These are phyloP conservation scores for Calcarisporium arbuscula DNA, from an alignment of 2,329 filamentous ascomycete species.

Conservation along the genomic window DNA sequence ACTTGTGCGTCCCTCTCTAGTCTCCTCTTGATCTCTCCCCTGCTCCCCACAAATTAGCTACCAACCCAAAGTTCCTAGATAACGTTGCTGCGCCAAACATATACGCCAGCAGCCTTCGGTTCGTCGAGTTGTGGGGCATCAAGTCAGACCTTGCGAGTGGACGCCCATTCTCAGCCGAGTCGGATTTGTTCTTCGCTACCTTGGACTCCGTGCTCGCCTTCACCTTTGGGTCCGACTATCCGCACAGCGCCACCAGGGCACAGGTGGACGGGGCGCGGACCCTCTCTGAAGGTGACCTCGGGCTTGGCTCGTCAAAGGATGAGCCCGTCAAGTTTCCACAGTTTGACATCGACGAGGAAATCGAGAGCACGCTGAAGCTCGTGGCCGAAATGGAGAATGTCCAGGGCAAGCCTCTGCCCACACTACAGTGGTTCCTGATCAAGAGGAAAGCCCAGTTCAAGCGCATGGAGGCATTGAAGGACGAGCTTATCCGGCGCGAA, in stretches of 20 bases:
- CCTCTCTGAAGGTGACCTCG: too few species aligned
- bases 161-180: conserved; percentile 23
- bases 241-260: conserved; percentile 11
- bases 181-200: conserved; percentile 24
- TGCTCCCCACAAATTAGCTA: too few species aligned
- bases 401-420: conserved; percentile 16
- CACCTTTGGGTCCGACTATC: conserved; percentile 23
- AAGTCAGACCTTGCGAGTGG: conserved; percentile 21
- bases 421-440: conserved; percentile 15
- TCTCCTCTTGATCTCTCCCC: too few species aligned
- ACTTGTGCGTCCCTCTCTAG: too few species aligned
- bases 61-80: too few species aligned
- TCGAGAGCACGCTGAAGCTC: conserved; percentile 15
- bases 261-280: conserved; percentile 10
- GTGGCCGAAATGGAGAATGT: conserved; percentile 19
- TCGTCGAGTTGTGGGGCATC: conserved; percentile 27
- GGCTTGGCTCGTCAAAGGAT: background rate
- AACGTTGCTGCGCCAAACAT: conserved; percentile 29
- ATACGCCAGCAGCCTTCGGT: conserved; percentile 21
- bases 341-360: conserved; percentile 12
- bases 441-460: conserved; percentile 19
- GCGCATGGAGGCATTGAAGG: conserved; percentile 10
- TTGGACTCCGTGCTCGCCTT: conserved; percentile 29
- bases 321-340: conserved; percentile 12
- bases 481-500: conserved; percentile 17